Base-by-base conservation (phyloP, 805 yeast genomes). In the Jamesozyma piceae region DNA sequence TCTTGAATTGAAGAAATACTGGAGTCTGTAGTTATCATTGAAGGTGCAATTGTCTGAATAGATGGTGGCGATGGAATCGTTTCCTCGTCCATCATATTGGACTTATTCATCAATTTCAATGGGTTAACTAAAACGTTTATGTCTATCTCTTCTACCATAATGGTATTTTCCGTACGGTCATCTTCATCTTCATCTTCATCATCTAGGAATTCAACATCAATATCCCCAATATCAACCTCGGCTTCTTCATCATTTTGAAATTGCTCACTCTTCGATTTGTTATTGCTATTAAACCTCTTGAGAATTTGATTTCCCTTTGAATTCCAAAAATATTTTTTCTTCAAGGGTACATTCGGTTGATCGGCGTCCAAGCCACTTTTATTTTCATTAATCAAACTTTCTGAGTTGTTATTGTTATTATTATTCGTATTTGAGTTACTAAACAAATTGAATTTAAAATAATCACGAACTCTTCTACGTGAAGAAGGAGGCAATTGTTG, bases 371-470 rank as follows among this genome's bases (percentile, higher is more conserved):
- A 24, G 14, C 17, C 22, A 17, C 30, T 24, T 5, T 35, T 19
- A 24, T 19, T 35, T 14, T 6, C 5, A n/a, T 29, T n/a, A n/a
- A 14, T 5, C 6, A 18, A 21, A 15, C 36, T 17, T 15, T 19
- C 28, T 35, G 35, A 34, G 36, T 30, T 19, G 27, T 20, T 35
- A 35, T 24, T 43, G 30, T n/a, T 46, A 19, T 40, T 42, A 26
- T 22, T 46, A 19, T 35, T 41, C 22, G 37, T 37, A 32, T 39
- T 43, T 38, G 30, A 39, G 30, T 31, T 46, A 35, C 49, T 49
- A 28, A 58, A 57, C 27, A 57, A 42, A 44, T 53, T 58, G 18
- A 58, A 41, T 43, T 57, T 58, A 35, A 57, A 57, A 39, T 56
- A 57, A 42, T 56, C 57, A 41, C 45, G 51, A 8, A 56, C 52